phyloP scores from a whole-genome alignment of 495 filamentous ascomycete species.

The Copromyces sp. region DNA sequence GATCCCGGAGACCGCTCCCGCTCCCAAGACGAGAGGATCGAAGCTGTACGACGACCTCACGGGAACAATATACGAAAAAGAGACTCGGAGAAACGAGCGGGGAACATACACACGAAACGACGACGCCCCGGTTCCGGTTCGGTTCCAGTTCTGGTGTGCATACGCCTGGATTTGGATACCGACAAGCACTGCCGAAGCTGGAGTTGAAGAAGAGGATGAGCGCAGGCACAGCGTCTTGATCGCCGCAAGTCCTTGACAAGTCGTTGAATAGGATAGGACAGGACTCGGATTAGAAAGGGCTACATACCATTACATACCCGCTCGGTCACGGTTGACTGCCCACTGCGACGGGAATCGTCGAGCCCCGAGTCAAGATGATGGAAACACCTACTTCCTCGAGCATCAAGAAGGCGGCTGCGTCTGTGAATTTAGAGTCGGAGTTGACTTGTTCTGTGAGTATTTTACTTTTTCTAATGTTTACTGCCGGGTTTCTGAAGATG shows the following conservation, averaged over 20 bases:
- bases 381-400: not conserved
- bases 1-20: not conserved
- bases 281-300: too few species aligned
- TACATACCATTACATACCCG: not conserved
- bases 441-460: constrained; percentile 78
- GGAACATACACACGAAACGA: not conserved
- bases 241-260: not conserved
- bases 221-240: not conserved
- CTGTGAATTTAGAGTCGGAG: constrained; percentile 72
- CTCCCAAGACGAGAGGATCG: not conserved
- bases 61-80: not conserved
- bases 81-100: not conserved
- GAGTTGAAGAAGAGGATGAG: not conserved
- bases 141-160: not conserved
- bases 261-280: not conserved
- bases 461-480: not conserved
- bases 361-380: not conserved
- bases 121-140: not conserved
- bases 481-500: not conserved
- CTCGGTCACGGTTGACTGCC: not conserved
- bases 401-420: not conserved
- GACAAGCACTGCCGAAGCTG: not conserved
- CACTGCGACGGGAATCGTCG: not conserved
- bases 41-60: not conserved
- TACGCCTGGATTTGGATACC: not conserved